Conservation (phyloP, 306 rosid species). For the Parietaria judaica region DNA sequence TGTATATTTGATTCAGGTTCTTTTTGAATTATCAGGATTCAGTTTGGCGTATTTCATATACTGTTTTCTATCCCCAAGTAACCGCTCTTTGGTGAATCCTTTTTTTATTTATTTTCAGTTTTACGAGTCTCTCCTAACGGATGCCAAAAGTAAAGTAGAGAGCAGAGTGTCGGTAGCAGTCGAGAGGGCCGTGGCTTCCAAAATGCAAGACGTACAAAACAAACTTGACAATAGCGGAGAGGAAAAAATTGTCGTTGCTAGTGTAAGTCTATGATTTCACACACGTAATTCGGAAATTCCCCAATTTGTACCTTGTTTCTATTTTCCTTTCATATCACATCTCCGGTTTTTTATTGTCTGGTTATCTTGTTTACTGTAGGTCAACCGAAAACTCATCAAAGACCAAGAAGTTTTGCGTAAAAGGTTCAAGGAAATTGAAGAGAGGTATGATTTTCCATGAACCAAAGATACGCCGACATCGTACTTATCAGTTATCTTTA, state of each 20-base stretch:
- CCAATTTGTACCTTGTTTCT: neutral
- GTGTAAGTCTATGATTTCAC: conserved; percentile 30
- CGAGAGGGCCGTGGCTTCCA: conserved; percentile 57
- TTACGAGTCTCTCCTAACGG: conserved; percentile 62
- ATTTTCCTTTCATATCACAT: conserved; percentile 8
- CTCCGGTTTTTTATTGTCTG: neutral
- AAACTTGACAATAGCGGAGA: conserved; percentile 51
- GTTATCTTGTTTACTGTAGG: conserved; percentile 32
- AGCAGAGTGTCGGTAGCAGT: conserved; percentile 59
- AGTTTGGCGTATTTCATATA: neutral
- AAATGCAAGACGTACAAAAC: conserved; percentile 59
- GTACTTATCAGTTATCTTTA: neutral
- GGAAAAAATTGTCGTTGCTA: conserved; percentile 53
- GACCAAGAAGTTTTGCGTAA: conserved; percentile 55
- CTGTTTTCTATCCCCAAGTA: neutral
- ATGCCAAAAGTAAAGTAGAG: conserved; percentile 61
- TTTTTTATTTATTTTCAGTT: conserved; percentile 27
- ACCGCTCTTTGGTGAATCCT: neutral
- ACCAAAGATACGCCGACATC: too few species aligned
- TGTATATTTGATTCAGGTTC: neutral
- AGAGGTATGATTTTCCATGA: conserved; percentile 40
- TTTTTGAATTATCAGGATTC: neutral
- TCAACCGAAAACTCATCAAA: conserved; percentile 62
- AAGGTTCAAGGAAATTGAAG: conserved; percentile 60
- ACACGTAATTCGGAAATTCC: neutral